A percentile compares a stretch with the other conserved stretches of the same genome.
Conservation (phyloP, 495 filamentous ascomycete species). For the Opeltia flavorubescens region DNA sequence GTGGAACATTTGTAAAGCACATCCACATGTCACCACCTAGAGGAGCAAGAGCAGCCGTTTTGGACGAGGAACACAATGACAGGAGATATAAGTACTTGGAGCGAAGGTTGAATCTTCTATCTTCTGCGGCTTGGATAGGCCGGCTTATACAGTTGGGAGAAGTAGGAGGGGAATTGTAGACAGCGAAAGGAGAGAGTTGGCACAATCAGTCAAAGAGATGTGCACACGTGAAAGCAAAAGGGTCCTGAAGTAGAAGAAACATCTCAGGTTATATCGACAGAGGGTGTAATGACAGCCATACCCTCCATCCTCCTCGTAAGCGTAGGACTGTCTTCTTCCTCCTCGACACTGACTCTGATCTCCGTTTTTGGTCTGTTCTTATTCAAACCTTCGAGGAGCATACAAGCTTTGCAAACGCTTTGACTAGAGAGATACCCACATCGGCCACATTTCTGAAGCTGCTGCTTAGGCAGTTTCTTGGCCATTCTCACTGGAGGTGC, state of each 20-base stretch:
- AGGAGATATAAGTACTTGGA: too few species aligned
- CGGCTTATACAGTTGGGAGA: too few species aligned
- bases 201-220: too few species aligned
- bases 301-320: constrained; percentile 41
- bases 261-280: not conserved
- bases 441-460: constrained; percentile 67
- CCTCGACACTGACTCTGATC: constrained; percentile 40
- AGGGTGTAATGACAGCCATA: constrained; percentile 8
- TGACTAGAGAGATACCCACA: constrained; percentile 97
- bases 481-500: constrained; percentile 14
- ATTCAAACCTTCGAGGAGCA: constrained; percentile 78
- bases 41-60: too few species aligned
- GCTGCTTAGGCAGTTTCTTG: constrained; percentile 44
- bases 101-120: too few species aligned
- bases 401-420: constrained; percentile 87
- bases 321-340: constrained; percentile 39
- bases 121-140: too few species aligned
- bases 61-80: too few species aligned
- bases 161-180: too few species aligned
- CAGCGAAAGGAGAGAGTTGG: not conserved
- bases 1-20: too few species aligned
- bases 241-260: too few species aligned
- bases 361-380: constrained; percentile 73
- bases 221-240: not conserved
- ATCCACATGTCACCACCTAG: too few species aligned